Base-by-base conservation (phyloP, 2,329 filamentous ascomycete genomes). In the Rosellinia necatrix region DNA sequence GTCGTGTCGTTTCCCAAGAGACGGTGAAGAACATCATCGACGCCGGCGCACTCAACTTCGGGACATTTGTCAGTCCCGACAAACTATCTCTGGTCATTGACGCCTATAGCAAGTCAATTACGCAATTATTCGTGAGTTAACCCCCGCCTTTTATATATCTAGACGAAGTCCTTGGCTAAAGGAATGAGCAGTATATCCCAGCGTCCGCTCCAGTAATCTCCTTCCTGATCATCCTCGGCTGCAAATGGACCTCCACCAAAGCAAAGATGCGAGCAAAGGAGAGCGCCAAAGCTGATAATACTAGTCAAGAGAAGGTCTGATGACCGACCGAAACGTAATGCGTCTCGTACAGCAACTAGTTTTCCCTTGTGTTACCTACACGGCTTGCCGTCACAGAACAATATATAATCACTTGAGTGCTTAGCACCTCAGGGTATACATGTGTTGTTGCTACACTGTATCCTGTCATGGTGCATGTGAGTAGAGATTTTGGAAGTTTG, bases 51-150 rank as follows among this genome's bases (percentile, higher is more conserved):
- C 61, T 52, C 1, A 40, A 61, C 15, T 2, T 65, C 1, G n/a
- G 2, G 3, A 55, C 56, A 1, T 13, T 63, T 1, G 56, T 65
- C 1, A 24, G 41, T 19, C n/a, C 17, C 9, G 13, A 19, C 0
- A 37, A 53, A 3, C 27, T 61, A 8, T 42, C 56, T 0, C n/a
- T 7, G 1, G 52, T 62, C 3, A 58, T 64, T 10, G 30, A 52
- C 4, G 6, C 27, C 22, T 64, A 64, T 24, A 46, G 62, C 12
- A 30, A 44, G 17, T 59, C 63, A 5, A 29, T 64, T 10, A 65
- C 63, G 1, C 57, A 65, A 24, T 48, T 63, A 5, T 64, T 62
- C 22, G 63, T 64, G 47, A 58, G 61, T 56, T 62, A 48, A 57
- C 56, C 53, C 5, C 22, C 4, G 7, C 19, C 12, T n/a, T 34